A percentile compares a stretch with the other conserved stretches of the same genome.
phyloP scores from a whole-genome alignment of 2,329 filamentous ascomycete genomes.

The Cryoendolithus antarcticus region DNA sequence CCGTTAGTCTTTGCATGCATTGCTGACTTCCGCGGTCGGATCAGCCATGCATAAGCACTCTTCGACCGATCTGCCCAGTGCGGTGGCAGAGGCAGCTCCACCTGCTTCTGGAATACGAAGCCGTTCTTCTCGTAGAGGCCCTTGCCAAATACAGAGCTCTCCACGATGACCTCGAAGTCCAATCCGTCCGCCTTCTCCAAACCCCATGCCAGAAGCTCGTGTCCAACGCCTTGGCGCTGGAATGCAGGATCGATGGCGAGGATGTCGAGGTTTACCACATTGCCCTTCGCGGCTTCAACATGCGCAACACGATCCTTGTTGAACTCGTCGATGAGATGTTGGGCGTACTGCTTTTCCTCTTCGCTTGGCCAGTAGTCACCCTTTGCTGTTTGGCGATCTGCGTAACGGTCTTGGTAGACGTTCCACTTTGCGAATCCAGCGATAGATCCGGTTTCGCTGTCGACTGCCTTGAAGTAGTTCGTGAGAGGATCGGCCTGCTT shows the following conservation, averaged over 20 bases:
- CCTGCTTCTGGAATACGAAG: constrained; percentile 18
- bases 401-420: constrained; percentile 12
- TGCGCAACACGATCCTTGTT: constrained; percentile 11
- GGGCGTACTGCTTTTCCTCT: constrained; percentile 12
- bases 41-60: constrained; percentile 17
- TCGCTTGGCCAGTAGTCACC: constrained; percentile 12
- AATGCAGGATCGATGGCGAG: constrained; percentile 18
- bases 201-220: constrained; percentile 19
- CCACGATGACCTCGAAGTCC: constrained; percentile 18
- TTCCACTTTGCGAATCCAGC: constrained; percentile 23
- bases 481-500: constrained; percentile 13
- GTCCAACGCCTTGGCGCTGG: constrained; percentile 17
- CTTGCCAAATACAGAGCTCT: constrained; percentile 18
- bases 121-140: constrained; percentile 22
- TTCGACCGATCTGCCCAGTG: constrained; percentile 8
- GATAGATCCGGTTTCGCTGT: constrained; percentile 13
- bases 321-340: constrained; percentile 13
- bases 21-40: constrained; percentile 11
- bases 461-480: constrained; percentile 20
- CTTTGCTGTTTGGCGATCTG: constrained; percentile 4
- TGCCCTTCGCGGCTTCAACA: constrained; percentile 13
- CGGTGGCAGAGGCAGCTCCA: constrained; percentile 8
- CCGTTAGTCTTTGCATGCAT: too few species aligned
- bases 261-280: constrained; percentile 19
- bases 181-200: constrained; percentile 16